Evolutionary conservation across 129 eudicot species (phyloP).

Genomic region (Arctium minus): DNA sequence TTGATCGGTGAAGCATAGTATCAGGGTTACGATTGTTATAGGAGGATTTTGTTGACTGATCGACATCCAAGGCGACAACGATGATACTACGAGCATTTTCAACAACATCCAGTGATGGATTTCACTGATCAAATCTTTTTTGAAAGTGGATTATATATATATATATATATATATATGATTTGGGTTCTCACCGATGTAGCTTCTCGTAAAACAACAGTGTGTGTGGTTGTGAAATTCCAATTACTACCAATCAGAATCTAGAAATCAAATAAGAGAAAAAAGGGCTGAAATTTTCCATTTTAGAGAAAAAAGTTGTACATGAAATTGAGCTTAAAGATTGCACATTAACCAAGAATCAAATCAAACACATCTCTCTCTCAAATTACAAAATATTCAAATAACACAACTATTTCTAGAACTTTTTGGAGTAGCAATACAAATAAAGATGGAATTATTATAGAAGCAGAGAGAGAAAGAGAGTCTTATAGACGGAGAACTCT

Average conservation of each 20-base stretch:
- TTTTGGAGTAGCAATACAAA: background rate
- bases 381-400: background rate
- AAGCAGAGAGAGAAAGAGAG: constrained; percentile 3
- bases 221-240: background rate
- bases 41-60: constrained; percentile 22
- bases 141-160: background rate
- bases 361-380: constrained; percentile 15
- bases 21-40: background rate
- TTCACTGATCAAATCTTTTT: constrained; percentile 14
- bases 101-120: constrained; percentile 21
- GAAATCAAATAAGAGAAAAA: constrained; percentile 1
- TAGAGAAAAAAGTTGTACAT: constrained; percentile 19
- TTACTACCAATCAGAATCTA: constrained; percentile 17
- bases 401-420: background rate
- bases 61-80: constrained; percentile 21
- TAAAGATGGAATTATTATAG: constrained; percentile 14
- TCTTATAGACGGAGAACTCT: background rate
- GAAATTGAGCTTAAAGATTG: constrained; percentile 23
- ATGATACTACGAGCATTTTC: constrained; percentile 8
- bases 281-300: constrained; percentile 15
- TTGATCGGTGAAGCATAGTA: constrained; percentile 17
- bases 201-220: background rate
- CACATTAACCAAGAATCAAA: constrained; percentile 30
- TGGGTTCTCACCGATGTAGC: background rate
- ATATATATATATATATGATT: background rate